Base-by-base conservation (phyloP, 2,329 filamentous ascomycete species). In the Pseudopithomyces chartarum region DNA sequence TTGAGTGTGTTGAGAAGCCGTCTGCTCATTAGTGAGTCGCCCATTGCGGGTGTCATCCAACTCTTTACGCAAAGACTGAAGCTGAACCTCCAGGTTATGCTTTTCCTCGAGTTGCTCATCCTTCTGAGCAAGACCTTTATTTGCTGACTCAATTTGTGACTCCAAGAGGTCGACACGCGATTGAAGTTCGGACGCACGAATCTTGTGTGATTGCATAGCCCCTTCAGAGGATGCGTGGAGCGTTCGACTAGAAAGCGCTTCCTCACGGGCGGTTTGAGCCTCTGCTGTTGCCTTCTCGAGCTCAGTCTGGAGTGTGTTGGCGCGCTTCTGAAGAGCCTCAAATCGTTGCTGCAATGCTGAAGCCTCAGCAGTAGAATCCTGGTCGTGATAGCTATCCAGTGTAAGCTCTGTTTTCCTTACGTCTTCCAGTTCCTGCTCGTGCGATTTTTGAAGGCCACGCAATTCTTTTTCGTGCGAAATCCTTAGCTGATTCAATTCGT, bases 201-300 rank as follows among this genome's bases (percentile, higher is more conserved):
- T 49, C 10, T 55, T 54, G 6, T 64, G 55, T 2, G 54, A 32
- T 12, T 59, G 59, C 22, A 40, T 52, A 5, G 58, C 60, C 22
- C 54, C 22, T 54, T 62, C 53, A 3, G 56, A 36, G 26, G 52
- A 55, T 7, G 55, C 52, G n/a, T 58, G 57, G 39, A 55, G 54
- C 8, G 44, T 46, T 10, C 59, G 53, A 29, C 45, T 59, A 17
- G 55, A 60, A 39, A 62, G 56, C 8, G 61, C 63, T n/a, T 66
- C 62, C 50, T 71, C 59, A n/a, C 70, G 67, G 12, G 65, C 60
- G 12, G 54, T 59, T 52, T 58, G 64, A 6, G 65, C 64, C 19
- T 73, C 71, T 15, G 57, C 48, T 7, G 64, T 71, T 6, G 70
- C 72, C 19, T 59, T 60, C 26, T 64, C 60, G 10, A 75, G 65